phyloP scores from a whole-genome alignment of 78 protist genomes.

The Acrasis kona region DNA sequence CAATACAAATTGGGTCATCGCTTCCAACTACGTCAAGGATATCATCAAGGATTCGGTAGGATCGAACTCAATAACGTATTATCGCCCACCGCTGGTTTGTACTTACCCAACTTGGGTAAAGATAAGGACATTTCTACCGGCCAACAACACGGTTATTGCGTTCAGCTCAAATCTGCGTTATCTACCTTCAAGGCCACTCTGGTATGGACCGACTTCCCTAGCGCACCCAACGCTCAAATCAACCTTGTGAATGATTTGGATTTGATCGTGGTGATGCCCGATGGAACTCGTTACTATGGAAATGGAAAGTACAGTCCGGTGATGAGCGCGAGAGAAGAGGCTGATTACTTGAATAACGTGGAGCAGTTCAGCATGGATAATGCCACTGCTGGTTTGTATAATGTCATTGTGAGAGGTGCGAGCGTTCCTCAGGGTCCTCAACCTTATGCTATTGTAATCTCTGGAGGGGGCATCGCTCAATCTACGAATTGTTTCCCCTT shows the following conservation, averaged over 20 bases:
- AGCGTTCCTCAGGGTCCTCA: neutral
- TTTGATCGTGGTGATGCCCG: neutral
- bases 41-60: neutral
- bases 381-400: neutral
- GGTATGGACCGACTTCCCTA: conserved; percentile 24
- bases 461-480: neutral
- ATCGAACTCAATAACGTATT: neutral
- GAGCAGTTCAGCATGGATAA: neutral
- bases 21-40: neutral
- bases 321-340: neutral
- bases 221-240: neutral
- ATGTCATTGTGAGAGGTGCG: neutral
- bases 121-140: neutral
- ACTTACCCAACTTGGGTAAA: neutral
- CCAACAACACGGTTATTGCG: neutral
- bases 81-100: neutral
- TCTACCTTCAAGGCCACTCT: neutral
- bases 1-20: neutral
- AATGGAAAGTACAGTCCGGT: neutral
- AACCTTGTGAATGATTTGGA: conserved; percentile 19
- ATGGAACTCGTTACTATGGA: neutral
- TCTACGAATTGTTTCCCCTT: neutral
- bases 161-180: neutral
- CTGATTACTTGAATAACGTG: neutral
- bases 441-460: neutral